phyloP scores from a whole-genome alignment of 306 rosid species.

The Oxytropis ochrocephala region DNA sequence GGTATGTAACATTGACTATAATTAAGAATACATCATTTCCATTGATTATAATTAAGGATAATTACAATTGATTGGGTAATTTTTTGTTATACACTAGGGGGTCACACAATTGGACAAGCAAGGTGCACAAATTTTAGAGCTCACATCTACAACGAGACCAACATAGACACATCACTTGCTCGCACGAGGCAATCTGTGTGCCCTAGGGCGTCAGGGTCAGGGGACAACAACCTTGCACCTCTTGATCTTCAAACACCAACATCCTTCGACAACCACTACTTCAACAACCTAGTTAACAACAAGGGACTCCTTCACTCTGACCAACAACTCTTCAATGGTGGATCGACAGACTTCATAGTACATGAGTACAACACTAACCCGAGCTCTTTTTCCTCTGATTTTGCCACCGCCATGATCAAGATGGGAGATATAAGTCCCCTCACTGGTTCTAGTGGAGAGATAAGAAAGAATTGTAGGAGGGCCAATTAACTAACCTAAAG shows the following conservation, averaged over 20 bases:
- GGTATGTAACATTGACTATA: constrained; percentile 29
- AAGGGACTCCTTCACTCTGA: constrained; percentile 87
- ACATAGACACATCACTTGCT: constrained; percentile 49
- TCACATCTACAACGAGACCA: constrained; percentile 56
- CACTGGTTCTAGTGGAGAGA: constrained; percentile 73
- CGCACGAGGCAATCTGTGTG: constrained; percentile 43
- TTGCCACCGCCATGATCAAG: constrained; percentile 57
- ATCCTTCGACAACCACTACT: constrained; percentile 62
- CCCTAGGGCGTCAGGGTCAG: constrained; percentile 53
- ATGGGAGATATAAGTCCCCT: constrained; percentile 84
- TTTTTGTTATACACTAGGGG: constrained; percentile 27
- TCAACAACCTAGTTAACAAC: constrained; percentile 50
- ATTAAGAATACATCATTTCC: too few species aligned
- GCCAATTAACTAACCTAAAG: constrained; percentile 24
- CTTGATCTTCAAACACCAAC: constrained; percentile 59
- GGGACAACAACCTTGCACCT: constrained; percentile 86
- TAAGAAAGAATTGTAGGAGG: constrained; percentile 69
- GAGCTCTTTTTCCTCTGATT: constrained; percentile 44
- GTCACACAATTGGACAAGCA: constrained; percentile 85
- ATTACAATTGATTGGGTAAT: background rate
- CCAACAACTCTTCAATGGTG: constrained; percentile 71
- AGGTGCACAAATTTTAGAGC: constrained; percentile 62
- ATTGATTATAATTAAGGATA: too few species aligned
- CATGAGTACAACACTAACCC: constrained; percentile 26
- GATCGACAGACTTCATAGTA: constrained; percentile 62